Evolutionary conservation across 1,139 yeast species (phyloP), one percentile per base, ranked within the genome.

Genomic region (Pichia sp.): DNA sequence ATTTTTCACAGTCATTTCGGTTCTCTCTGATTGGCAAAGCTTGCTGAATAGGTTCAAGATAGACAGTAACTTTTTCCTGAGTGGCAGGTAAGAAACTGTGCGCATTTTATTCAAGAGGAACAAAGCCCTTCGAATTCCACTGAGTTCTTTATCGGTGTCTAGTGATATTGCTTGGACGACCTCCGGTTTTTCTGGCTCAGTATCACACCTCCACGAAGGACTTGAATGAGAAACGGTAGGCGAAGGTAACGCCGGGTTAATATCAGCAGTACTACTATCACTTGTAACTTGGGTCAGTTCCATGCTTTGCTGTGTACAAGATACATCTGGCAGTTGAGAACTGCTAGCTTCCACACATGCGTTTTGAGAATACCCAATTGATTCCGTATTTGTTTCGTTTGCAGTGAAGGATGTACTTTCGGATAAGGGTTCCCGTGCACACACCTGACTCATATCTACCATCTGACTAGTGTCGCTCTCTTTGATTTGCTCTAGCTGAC

Each of bases 1-100:
- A 19, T 53, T 55, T 19, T 47, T 50, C 11, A 26, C 34, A 3
- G 40, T 47, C 11, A 42, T n/a, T 10, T 44, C 41, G 1, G 49
- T 3, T 19, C 32, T 43, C 3, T 42, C 34, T 13, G 50, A 41
- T n/a, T 10, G n/a, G 11, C 42, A 19, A 2, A 48, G 36, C 32
- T 40, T 48, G 10, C 8, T 45, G 4, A 1, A 49, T 8, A 2
- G 16, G 19, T 7, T 43, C 31, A 34, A 42, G 44, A 30, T 52
- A 38, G n/a, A 19, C 6, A 8, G 13, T 2, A 10, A 42, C 10
- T 46, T 48, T 50, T 8, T 50, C 23, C 15, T 44, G 36, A 5
- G 31, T 15, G 19, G 16, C 16, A 23, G 8, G 8, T 26, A 45
- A 43, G 8, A 15, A 5, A 36, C 15, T 5, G 44, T 51, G 23